A percentile compares a stretch with the other conserved stretches of the same genome.
These are phyloP conservation scores for Phellopilus nigrolimitatus DNA, from an alignment of 1,284 basidiomycete genomes.

Conservation along the genomic window DNA sequence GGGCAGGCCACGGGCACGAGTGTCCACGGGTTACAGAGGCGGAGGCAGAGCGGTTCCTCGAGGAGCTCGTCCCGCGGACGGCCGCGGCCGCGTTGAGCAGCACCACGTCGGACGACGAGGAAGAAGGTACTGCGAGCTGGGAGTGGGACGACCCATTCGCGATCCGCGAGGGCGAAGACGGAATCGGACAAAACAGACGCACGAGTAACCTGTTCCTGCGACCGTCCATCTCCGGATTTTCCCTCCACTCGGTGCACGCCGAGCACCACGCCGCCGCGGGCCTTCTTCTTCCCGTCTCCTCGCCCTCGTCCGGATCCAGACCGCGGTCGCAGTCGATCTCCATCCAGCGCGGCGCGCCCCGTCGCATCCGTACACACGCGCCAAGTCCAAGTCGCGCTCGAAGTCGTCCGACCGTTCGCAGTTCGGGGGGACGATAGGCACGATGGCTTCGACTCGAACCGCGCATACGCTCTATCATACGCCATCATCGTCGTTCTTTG, in stretches of 20 bases:
- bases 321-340: constrained; percentile 10
- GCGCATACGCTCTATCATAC: constrained; percentile 64
- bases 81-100: no score
- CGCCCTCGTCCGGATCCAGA: no score
- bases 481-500: constrained; percentile 63
- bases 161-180: background rate
- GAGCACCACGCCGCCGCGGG: background rate
- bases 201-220: constrained; percentile 9
- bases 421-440: constrained; percentile 46
- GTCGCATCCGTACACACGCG: background rate
- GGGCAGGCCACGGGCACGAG: constrained; percentile 15
- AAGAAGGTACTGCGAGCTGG: background rate
- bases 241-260: constrained; percentile 5
- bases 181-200: background rate
- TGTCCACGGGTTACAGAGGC: constrained; percentile 30
- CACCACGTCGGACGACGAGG: constrained; percentile 28
- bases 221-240: constrained; percentile 9
- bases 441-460: constrained; percentile 38
- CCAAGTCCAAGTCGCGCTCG: constrained; percentile 18
- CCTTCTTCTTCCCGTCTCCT: background rate
- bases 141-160: constrained; percentile 11
- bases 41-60: constrained; percentile 43
- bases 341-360: constrained; percentile 10
- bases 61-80: constrained; percentile 48
- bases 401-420: constrained; percentile 35